Conservation (phyloP, 306 rosid species). For the Delonix regia region DNA sequence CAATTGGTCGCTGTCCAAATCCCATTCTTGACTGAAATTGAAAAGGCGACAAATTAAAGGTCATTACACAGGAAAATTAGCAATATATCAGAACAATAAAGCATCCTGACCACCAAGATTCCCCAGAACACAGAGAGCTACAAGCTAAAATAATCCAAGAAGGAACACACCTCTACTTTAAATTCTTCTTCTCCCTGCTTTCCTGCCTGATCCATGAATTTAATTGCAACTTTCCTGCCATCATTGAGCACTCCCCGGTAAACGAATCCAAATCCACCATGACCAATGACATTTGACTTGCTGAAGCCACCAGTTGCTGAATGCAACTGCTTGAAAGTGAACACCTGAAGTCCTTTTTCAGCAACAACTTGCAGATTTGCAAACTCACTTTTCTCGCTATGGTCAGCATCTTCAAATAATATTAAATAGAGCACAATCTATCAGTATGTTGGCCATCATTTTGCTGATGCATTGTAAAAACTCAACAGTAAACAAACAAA, state of each 20-base stretch:
- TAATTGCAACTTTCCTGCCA: constrained; percentile 91
- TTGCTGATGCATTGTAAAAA: not conserved
- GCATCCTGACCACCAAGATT: not conserved
- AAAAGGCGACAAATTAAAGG: not conserved
- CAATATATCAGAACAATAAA: not conserved
- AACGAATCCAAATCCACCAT: constrained; percentile 91
- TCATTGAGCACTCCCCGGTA: constrained; percentile 87
- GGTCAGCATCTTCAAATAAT: constrained; percentile 56
- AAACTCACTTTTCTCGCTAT: constrained; percentile 51
- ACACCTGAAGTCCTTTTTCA: constrained; percentile 77
- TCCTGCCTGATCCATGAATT: constrained; percentile 93
- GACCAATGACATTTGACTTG: constrained; percentile 93
- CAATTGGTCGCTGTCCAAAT: not conserved
- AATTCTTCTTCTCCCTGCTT: constrained; percentile 99
- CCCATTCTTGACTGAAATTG: not conserved
- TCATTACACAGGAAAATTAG: not conserved
- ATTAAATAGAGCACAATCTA: constrained; percentile 32
- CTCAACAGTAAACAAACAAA: not conserved
- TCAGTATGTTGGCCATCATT: constrained; percentile 38
- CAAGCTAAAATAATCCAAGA: constrained; percentile 5
- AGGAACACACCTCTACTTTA: constrained; percentile 74
- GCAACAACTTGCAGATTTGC: constrained; percentile 64
- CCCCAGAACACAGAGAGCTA: constrained; percentile 1
- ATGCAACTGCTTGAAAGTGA: constrained; percentile 95
- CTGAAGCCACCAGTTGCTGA: constrained; percentile 92